Conservation (phyloP, 176 grass and related monocot genomes). For the Olyra latifolia region DNA sequence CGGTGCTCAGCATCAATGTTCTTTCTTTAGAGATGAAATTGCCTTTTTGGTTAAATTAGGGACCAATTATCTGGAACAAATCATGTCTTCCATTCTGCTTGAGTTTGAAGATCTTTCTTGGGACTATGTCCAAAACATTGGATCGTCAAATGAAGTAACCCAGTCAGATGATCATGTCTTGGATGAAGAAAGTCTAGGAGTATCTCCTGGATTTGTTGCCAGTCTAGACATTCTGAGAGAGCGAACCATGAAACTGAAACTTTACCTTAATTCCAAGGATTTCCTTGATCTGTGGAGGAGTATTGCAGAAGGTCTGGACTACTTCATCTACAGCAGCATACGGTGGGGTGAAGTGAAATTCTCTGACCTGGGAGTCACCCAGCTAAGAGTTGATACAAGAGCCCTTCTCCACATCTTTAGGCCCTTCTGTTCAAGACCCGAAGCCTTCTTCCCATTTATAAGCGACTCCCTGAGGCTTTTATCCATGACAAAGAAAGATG, state of each 20-base stretch:
- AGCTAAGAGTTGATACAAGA: slow-evolving; percentile 65
- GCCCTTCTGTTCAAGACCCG: slow-evolving; percentile 73
- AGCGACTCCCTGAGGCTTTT: slow-evolving; percentile 74
- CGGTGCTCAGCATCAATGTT: slow-evolving; percentile 26
- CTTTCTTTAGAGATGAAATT: slow-evolving; percentile 75
- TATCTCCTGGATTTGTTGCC: slow-evolving; percentile 61
- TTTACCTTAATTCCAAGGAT: slow-evolving; percentile 80
- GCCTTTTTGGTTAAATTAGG: slow-evolving; percentile 67
- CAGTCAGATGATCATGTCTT: slow-evolving; percentile 14
- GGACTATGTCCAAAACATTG: slow-evolving; percentile 76
- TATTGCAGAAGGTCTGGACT: slow-evolving; percentile 81
- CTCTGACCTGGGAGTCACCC: slow-evolving; percentile 48
- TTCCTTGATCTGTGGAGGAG: slow-evolving; percentile 98
- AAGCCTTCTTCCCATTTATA: slow-evolving; percentile 69
- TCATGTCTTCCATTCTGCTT: slow-evolving; percentile 72
- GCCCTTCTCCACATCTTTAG: slow-evolving; percentile 66
- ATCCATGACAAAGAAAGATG: slow-evolving; percentile 49
- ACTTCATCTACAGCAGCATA: slow-evolving; percentile 78
- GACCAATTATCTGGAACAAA: slow-evolving; percentile 80
- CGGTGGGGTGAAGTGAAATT: slow-evolving; percentile 54
- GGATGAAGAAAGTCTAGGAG: slow-evolving; percentile 58
- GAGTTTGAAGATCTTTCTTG: slow-evolving; percentile 91
- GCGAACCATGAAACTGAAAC: slow-evolving; percentile 54
- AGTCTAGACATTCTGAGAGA: slow-evolving; percentile 69
- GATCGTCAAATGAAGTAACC: slow-evolving; percentile 39